A percentile compares a stretch with the other conserved stretches of the same genome.
Conservation (phyloP, 2,329 filamentous ascomycete genomes). For the Penicillium sp. region DNA sequence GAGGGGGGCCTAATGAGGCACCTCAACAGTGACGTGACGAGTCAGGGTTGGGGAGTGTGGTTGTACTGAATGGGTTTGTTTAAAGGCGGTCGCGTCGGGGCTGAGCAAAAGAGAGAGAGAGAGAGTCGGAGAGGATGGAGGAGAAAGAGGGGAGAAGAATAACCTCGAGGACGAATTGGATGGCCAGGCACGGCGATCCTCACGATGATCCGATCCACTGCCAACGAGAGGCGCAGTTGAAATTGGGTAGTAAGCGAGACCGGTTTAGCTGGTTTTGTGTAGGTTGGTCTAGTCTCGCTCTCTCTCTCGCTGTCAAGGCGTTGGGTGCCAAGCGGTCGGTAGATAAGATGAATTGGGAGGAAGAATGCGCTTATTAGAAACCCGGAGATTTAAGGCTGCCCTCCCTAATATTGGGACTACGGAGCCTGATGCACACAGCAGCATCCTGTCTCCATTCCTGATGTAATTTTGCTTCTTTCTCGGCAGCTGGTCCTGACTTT, state of each 20-base stretch:
- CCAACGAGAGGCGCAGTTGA: constrained; percentile 4
- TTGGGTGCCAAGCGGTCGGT: background rate
- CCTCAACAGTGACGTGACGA: constrained; percentile 22
- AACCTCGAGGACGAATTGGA: constrained; percentile 3
- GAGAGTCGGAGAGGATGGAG: too few relatives aligned
- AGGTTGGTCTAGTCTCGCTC: background rate
- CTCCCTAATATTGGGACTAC: background rate
- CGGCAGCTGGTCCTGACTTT: background rate
- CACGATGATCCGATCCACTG: constrained; percentile 8
- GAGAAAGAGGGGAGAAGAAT: background rate
- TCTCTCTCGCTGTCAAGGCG: background rate
- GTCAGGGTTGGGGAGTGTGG: constrained; percentile 8
- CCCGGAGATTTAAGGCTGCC: constrained; percentile 24
- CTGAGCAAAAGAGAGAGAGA: constrained; percentile 13
- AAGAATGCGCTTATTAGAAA: constrained; percentile 17
- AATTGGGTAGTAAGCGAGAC: constrained; percentile 10
- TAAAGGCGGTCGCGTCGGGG: constrained; percentile 34
- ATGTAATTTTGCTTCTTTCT: background rate
- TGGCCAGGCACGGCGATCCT: constrained; percentile 8
- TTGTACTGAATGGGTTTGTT: background rate
- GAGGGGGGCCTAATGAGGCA: constrained; percentile 23
- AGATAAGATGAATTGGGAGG: constrained; percentile 17
- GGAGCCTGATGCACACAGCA: constrained; percentile 11
- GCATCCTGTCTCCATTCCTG: constrained; percentile 9
- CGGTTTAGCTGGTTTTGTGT: background rate